Percentiles rank a stretch among this genome's conserved stretches.
phyloP scores from a whole-genome alignment of 2,329 filamentous ascomycete genomes.

The Phaeosphaeriaceae sp. region DNA sequence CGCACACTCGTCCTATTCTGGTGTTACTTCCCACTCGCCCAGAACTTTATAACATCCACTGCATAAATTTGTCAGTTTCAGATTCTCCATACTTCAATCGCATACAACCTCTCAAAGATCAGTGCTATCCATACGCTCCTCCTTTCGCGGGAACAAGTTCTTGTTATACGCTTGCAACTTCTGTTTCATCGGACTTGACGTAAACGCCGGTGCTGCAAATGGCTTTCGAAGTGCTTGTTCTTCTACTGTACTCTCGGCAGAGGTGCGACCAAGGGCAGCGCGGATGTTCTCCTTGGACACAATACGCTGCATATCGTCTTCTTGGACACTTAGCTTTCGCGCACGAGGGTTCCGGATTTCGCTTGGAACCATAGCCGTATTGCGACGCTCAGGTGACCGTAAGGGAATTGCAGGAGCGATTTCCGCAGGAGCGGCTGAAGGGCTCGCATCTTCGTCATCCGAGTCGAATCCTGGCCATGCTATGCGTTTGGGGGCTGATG shows the following conservation, averaged over 20 bases:
- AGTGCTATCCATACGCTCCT: conserved; percentile 16
- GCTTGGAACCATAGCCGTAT: not conserved
- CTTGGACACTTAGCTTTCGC: conserved; percentile 6
- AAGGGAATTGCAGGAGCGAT: conserved; percentile 25
- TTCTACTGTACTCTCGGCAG: conserved; percentile 27
- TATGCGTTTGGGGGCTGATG: not conserved
- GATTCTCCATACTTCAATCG: too few species aligned
- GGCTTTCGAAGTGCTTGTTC: conserved; percentile 11
- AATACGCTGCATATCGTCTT: conserved; percentile 26
- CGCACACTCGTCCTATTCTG: too few species aligned
- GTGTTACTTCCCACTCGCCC: too few species aligned
- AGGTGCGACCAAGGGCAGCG: conserved; percentile 24
- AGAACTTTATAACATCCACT: too few species aligned
- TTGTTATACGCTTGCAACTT: conserved; percentile 34
- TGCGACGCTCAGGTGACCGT: conserved; percentile 24
- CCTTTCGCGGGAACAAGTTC: conserved; percentile 37
- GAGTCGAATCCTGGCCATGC: conserved; percentile 17
- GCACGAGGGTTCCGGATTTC: not conserved
- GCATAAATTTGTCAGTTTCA: too few species aligned
- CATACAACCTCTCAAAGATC: too few species aligned
- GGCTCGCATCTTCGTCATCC: conserved; percentile 3
- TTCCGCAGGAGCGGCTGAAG: not conserved
- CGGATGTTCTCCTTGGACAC: conserved; percentile 45
- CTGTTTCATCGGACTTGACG: not conserved
- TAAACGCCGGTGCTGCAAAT: conserved; percentile 1